Conservation (phyloP, 108 stramenopile species). For the Cylindrotheca fusiformis region DNA sequence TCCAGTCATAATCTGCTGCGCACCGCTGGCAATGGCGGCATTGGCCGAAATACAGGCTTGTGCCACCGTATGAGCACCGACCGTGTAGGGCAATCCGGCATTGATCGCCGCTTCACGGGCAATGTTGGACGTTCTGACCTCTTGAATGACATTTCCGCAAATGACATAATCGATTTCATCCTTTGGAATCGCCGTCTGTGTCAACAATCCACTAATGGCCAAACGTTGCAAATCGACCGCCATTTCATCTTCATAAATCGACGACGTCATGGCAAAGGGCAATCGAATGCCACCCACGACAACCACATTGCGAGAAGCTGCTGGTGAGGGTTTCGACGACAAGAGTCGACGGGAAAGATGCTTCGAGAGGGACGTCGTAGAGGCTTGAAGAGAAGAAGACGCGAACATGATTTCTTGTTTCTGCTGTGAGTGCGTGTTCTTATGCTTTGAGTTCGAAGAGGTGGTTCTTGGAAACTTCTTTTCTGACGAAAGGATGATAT, state of each 20-base stretch:
- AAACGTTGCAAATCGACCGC: slow-evolving; percentile 95
- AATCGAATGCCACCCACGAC: slow-evolving; percentile 94
- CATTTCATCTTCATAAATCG: slow-evolving; percentile 91
- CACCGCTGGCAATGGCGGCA: slow-evolving; percentile 91
- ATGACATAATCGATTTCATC: slow-evolving; percentile 88
- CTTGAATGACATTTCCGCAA: slow-evolving; percentile 94
- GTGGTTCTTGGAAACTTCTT: too few species aligned
- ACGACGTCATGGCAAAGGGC: slow-evolving; percentile 90
- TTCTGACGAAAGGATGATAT: too few species aligned
- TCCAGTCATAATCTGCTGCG: slow-evolving; percentile 90
- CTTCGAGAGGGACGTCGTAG: neutral
- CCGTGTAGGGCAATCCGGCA: slow-evolving; percentile 87
- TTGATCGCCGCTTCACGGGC: slow-evolving; percentile 94
- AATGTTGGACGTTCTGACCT: slow-evolving; percentile 93
- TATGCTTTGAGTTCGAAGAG: too few species aligned
- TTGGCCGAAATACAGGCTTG: slow-evolving; percentile 97
- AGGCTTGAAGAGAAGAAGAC: neutral
- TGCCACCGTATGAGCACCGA: slow-evolving; percentile 95
- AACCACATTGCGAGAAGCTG: slow-evolving; percentile 62
- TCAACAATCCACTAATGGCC: slow-evolving; percentile 90
- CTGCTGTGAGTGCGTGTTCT: too few species aligned
- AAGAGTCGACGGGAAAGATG: slow-evolving; percentile 2
- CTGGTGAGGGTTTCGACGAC: slow-evolving; percentile 5
- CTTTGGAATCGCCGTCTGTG: slow-evolving; percentile 91
- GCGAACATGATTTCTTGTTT: neutral